These are phyloP conservation scores for Chytriomyces sp. DNA, from an alignment of 192 early-diverging fungal genomes.

Conservation along the genomic window DNA sequence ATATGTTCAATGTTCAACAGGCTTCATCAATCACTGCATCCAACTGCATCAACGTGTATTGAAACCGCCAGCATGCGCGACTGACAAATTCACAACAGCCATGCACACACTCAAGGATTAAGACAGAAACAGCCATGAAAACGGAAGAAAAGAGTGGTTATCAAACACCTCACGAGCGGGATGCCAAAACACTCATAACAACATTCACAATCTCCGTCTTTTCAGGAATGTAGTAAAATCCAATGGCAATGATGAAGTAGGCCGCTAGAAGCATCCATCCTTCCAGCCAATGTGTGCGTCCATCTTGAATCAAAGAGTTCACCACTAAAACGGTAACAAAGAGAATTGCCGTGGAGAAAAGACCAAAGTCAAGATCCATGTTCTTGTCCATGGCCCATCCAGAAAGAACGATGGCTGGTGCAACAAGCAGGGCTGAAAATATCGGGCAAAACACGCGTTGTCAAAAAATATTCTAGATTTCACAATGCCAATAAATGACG, in stretches of 20 bases:
- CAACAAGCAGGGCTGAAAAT: slow-evolving; percentile 40
- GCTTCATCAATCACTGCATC: too few relatives aligned
- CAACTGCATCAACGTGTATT: too few relatives aligned
- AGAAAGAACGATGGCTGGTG: slow-evolving; percentile 63
- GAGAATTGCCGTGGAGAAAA: slow-evolving; percentile 80
- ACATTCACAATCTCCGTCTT: not conserved
- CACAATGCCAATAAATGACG: slow-evolving; percentile 65
- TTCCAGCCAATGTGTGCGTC: slow-evolving; percentile 91
- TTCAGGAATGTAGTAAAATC: slow-evolving; percentile 68
- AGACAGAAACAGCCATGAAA: too few relatives aligned
- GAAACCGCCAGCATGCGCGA: too few relatives aligned
- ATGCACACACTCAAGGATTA: too few relatives aligned
- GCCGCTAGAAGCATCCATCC: slow-evolving; percentile 80
- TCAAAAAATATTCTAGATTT: not conserved
- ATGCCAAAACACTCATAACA: not conserved
- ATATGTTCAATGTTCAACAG: too few relatives aligned
- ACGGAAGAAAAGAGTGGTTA: too few relatives aligned
- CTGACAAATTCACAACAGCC: too few relatives aligned
- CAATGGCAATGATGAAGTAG: slow-evolving; percentile 84
- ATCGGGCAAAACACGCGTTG: slow-evolving; percentile 5
- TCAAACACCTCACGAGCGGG: not conserved
- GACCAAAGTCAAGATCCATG: slow-evolving; percentile 83
- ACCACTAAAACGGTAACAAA: slow-evolving; percentile 66
- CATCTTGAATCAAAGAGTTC: slow-evolving; percentile 69
- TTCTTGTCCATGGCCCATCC: slow-evolving; percentile 85